These are phyloP conservation scores for Thelonectria olida DNA, from an alignment of 2,329 filamentous ascomycete genomes.

Conservation along the genomic window DNA sequence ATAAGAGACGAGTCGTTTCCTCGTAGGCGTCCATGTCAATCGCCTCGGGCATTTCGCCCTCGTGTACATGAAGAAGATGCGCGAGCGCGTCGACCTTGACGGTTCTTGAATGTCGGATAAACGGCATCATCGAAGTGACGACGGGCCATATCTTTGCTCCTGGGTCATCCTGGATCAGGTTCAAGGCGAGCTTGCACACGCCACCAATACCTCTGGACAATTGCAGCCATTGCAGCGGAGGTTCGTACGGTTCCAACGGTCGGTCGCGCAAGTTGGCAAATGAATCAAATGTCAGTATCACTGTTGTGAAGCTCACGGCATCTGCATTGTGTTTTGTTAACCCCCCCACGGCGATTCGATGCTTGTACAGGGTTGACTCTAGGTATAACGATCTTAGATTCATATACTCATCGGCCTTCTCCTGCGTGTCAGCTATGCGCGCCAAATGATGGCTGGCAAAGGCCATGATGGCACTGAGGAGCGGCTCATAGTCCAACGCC, in stretches of 20 bases:
- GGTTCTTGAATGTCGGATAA: constrained; percentile 3
- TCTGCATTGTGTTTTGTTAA: constrained; percentile 29
- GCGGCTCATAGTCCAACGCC: constrained; percentile 33
- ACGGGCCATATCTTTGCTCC: constrained; percentile 25
- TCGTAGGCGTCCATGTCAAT: constrained; percentile 28
- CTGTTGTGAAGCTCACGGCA: constrained; percentile 32
- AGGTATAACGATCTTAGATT: constrained; percentile 31
- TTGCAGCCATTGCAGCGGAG: constrained; percentile 37
- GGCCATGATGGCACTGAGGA: constrained; percentile 36
- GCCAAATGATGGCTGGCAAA: constrained; percentile 31
- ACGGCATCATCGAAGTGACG: constrained; percentile 15
- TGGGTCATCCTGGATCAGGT: constrained; percentile 21
- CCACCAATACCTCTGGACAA: constrained; percentile 34
- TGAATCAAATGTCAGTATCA: constrained; percentile 33
- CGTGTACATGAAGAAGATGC: constrained; percentile 11
- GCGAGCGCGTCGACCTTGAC: constrained; percentile 21
- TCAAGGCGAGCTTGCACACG: constrained; percentile 24
- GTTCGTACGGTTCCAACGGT: constrained; percentile 30
- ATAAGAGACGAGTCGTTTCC: constrained; percentile 25
- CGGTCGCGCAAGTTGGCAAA: constrained; percentile 31
- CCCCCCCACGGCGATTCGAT: constrained; percentile 23
- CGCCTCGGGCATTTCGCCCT: constrained; percentile 12
- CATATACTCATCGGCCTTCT: constrained; percentile 9
- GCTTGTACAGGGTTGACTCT: constrained; percentile 30
- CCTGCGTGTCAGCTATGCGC: neutral